These are phyloP conservation scores for Claviceps humidiphila DNA, from an alignment of 2,329 filamentous ascomycete species.

Conservation along the genomic window DNA sequence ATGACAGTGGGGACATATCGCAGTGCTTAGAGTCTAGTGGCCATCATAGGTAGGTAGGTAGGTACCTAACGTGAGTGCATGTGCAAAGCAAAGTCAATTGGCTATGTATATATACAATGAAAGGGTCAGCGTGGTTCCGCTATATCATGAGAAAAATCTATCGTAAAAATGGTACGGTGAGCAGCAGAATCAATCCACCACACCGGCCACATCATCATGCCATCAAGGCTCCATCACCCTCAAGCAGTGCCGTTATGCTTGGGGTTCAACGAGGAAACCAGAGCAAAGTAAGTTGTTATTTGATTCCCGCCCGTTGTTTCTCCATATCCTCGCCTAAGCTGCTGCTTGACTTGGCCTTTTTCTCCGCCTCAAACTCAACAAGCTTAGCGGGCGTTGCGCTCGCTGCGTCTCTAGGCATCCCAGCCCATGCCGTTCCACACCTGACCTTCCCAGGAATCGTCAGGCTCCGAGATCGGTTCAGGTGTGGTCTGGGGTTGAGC, in stretches of 20 bases:
- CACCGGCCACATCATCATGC: neutral
- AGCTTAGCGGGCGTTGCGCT: neutral
- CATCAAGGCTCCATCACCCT: neutral
- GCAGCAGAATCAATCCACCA: neutral
- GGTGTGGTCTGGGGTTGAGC: neutral
- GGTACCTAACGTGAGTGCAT: no score
- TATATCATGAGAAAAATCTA: slow-evolving; percentile 1
- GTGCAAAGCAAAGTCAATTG: no score
- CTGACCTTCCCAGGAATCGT: slow-evolving; percentile 3
- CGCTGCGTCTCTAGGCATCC: slow-evolving; percentile 1
- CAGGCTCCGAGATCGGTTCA: neutral
- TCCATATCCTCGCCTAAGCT: neutral
- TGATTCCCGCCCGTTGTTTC: neutral
- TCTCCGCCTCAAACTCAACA: neutral
- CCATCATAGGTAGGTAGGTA: no score
- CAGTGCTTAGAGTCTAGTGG: no score
- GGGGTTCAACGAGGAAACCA: neutral
- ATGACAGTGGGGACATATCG: no score
- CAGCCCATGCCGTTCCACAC: slow-evolving; percentile 4
- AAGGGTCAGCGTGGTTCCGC: neutral
- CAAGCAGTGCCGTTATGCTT: slow-evolving; percentile 4
- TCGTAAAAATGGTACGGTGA: neutral
- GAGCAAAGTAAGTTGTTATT: neutral
- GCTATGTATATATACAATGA: slow-evolving; percentile 1
- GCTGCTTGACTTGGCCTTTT: neutral